Evolutionary conservation across 768 basidiomycete species (phyloP), one percentile per base, ranked within the genome.

Genomic region (Auricularia heimuer): DNA sequence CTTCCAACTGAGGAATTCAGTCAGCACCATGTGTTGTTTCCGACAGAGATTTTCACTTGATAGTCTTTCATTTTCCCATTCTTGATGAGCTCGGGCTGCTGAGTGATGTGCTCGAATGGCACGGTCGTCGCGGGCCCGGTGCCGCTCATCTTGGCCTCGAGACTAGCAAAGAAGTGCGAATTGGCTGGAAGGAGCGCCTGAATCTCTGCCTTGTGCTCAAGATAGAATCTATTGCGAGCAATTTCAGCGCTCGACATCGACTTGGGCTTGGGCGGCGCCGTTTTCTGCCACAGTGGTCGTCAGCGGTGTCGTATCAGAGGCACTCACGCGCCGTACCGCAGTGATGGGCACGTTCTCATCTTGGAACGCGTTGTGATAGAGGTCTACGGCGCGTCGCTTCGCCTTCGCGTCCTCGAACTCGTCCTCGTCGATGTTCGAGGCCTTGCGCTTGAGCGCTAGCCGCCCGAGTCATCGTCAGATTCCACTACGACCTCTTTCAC

Each of bases 51-150:
- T 62, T n/a, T 29, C n/a, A 4, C 63, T 1, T 90, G 89, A 73
- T 90, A 90, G 63, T 85, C 85, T 72, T 89, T 89, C 80, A 90
- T 83, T 33, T 77, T 73, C 16, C 87, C 89, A 8, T 80, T 81
- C 18, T 75, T 74, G 35, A 89, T 77, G 45, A 82, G 73, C 4
- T 69, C 65, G 0, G 85, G 86, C 67, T 87, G 85, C 51, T 76
- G 74, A 29, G 75, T 75, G 61, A 83, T 65, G 21, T 18, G 47
- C 47, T 51, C 47, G 21, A 18, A 51, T 18, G 47, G 47, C 6
- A 51, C 47, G 21, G 18, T 21, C 11, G 11, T 18, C 0, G 21
- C 21, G 18, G 47, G 47, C 14, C 47, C 47, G 58, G 70, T 36
- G 24, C 8, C 37, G 51, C 14, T n/a, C 29, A 65, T 69, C 60